A percentile compares a stretch with the other conserved stretches of the same genome.
phyloP scores from a whole-genome alignment of 169 alveolate species.

The Perkinsus marinus region DNA sequence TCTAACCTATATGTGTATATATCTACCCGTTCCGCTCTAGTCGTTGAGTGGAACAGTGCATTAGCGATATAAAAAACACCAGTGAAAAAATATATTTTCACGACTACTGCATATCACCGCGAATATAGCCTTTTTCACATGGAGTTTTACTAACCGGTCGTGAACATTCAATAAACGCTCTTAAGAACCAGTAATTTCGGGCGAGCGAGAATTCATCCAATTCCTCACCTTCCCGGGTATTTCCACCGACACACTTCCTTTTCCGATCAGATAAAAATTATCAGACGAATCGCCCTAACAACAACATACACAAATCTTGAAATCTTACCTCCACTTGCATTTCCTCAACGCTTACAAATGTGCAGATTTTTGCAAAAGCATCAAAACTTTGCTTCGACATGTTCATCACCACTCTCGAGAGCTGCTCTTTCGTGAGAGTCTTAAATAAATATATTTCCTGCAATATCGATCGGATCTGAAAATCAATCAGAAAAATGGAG shows the following conservation, averaged over 20 bases:
- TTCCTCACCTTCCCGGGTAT: neutral
- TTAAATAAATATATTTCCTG: slow-evolving; percentile 1
- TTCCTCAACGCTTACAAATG: neutral
- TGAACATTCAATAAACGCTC: neutral
- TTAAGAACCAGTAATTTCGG: too few relatives aligned
- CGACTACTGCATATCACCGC: too few relatives aligned
- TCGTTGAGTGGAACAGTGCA: too few relatives aligned
- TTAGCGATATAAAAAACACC: too few relatives aligned
- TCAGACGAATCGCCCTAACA: slow-evolving; percentile 35
- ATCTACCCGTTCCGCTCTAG: too few relatives aligned
- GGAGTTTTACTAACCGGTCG: too few relatives aligned
- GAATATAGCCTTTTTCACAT: too few relatives aligned
- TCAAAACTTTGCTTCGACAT: neutral
- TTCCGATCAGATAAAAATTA: slow-evolving; percentile 33
- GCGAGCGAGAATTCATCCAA: neutral
- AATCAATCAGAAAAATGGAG: neutral
- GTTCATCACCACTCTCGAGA: neutral
- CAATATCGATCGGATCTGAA: neutral
- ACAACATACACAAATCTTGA: neutral
- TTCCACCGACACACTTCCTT: slow-evolving; percentile 27
- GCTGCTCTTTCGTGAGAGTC: slow-evolving; percentile 1
- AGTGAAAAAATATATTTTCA: too few relatives aligned
- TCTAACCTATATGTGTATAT: too few relatives aligned
- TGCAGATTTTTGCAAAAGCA: neutral
- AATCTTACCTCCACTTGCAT: neutral